Evolutionary conservation across 1,284 basidiomycete species (phyloP), one percentile per base, ranked within the genome.

Genomic region (Chalciporus sp.): DNA sequence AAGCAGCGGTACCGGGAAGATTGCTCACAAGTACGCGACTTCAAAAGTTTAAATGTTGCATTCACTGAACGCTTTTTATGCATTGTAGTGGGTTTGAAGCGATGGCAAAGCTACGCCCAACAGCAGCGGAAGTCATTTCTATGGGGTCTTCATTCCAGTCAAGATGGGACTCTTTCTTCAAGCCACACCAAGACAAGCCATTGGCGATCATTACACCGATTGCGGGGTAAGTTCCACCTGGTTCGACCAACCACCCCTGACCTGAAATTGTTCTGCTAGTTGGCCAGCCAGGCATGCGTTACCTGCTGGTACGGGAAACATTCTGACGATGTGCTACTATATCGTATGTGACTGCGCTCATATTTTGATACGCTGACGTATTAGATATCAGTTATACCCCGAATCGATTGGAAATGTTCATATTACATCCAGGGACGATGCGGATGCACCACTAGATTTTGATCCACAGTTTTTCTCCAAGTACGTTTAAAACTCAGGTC

Each of bases 1-100:
- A 11, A 64, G 72, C 23, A 68, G 71, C 9, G 79, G 79, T 1
- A 71, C 71, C 41, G 81, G 81, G 7, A 51, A 78, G 29, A 71
- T 83, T 61, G 74, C 79, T 0, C 69, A 75, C 58, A 83, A 82
- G 81, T 83, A 41, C 49, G 71, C 8, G 4, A 9, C 5, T 4
- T 17, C 37, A 39, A 9, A 17, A 8, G n/a, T 9, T 9, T 33
- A 37, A 17, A 17, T 8, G 37, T 17, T 39, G 7, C 9, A 39
- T 19, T 10, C 8, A 7, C 5, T 39, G 33, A 39, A n/a, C n/a
- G n/a, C n/a, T n/a, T n/a, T n/a, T n/a, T n/a, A n/a, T n/a, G n/a
- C n/a, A 23, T 23, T 29, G 8, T 20, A 60, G 59, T 27, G 59
- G 59, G 11, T 8, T 54, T 0, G 59, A 60, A 0, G 59, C 56